These are phyloP conservation scores for Paraurostyla sp. DNA, from an alignment of 73 alveolate genomes.

Conservation along the genomic window DNA sequence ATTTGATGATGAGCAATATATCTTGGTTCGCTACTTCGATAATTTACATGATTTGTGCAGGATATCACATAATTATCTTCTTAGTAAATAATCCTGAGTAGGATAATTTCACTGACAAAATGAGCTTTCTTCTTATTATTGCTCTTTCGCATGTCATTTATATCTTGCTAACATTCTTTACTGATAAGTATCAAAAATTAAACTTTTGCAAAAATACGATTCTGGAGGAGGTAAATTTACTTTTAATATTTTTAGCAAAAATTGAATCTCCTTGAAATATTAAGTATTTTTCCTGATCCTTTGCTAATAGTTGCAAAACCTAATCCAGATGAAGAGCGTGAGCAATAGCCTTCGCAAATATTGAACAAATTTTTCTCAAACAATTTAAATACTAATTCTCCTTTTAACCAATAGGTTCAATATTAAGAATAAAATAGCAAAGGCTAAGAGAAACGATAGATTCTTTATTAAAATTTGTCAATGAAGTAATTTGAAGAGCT, in stretches of 20 bases:
- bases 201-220: background rate
- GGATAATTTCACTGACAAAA: background rate
- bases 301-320: background rate
- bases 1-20: conserved; percentile 43
- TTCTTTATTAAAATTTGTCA: too few relatives aligned
- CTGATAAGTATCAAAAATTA: background rate
- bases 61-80: background rate
- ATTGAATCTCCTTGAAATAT: conserved; percentile 2
- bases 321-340: background rate
- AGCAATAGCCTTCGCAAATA: too few relatives aligned
- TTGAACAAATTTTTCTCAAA: too few relatives aligned
- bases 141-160: background rate
- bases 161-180: background rate
- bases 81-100: background rate
- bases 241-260: conserved; percentile 2
- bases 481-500: too few relatives aligned
- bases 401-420: too few relatives aligned
- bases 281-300: conserved; percentile 27
- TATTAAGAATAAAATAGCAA: too few relatives aligned
- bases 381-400: too few relatives aligned
- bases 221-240: background rate
- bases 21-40: conserved; percentile 21
- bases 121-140: background rate
- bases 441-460: too few relatives aligned
- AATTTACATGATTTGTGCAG: background rate